Evolutionary conservation across 495 filamentous ascomycete species (phyloP).

Genomic region (Talaromyces borbonicus): DNA sequence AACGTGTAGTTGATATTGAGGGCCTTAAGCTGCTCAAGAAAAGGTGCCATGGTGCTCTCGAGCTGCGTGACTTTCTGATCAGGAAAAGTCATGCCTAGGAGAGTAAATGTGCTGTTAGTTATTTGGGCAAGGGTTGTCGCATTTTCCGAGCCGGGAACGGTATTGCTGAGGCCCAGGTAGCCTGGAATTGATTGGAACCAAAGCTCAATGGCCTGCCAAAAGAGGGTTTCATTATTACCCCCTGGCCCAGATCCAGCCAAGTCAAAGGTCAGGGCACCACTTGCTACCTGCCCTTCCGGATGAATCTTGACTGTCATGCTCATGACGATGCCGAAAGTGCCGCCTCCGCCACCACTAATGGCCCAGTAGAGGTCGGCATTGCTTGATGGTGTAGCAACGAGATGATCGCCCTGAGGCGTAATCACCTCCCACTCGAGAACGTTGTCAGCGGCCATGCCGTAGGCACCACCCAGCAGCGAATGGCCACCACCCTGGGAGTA

Average conservation of each 20-base stretch:
- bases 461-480: slow-evolving; percentile 35
- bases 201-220: slow-evolving; percentile 28
- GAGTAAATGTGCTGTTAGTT: background rate
- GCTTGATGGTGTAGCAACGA: slow-evolving; percentile 44
- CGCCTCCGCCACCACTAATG: slow-evolving; percentile 52
- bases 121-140: background rate
- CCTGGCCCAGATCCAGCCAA: too few species aligned
- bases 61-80: background rate
- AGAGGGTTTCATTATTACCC: slow-evolving; percentile 20
- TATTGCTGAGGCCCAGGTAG: background rate
- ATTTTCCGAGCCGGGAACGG: too few species aligned
- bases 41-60: background rate
- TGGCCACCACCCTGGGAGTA: slow-evolving; percentile 55
- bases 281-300: slow-evolving; percentile 24
- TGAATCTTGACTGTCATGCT: slow-evolving; percentile 39
- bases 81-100: background rate
- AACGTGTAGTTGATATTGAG: background rate
- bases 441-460: slow-evolving; percentile 54
- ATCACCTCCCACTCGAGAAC: slow-evolving; percentile 55
- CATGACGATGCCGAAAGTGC: slow-evolving; percentile 51
- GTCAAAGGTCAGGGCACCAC: slow-evolving; percentile 18
- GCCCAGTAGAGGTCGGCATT: slow-evolving; percentile 59
- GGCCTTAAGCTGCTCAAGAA: background rate
- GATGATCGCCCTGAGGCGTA: slow-evolving; percentile 35
- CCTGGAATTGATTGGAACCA: slow-evolving; percentile 29